These are phyloP conservation scores for Dovyalis caffra DNA, from an alignment of 345 rosid species.

Conservation along the genomic window DNA sequence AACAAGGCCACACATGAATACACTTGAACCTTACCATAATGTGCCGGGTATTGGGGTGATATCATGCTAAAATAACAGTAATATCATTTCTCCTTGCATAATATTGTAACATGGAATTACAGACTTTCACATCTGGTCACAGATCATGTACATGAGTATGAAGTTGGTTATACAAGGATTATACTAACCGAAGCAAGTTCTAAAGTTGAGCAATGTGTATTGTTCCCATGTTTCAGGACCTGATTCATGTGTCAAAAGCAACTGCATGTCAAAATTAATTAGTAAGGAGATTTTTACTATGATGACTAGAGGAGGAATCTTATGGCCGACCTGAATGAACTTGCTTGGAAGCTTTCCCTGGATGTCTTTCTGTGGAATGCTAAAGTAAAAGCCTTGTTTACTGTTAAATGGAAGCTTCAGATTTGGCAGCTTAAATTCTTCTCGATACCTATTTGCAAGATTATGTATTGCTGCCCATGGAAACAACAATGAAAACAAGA, in stretches of 20 bases:
- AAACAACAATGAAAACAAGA: slow-evolving; percentile 6
- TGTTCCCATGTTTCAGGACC: slow-evolving; percentile 91
- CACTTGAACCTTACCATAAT: not conserved
- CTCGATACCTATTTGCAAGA: slow-evolving; percentile 85
- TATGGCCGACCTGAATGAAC: slow-evolving; percentile 73
- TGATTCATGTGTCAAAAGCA: slow-evolving; percentile 36
- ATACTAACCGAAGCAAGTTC: slow-evolving; percentile 95
- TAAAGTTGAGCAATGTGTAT: slow-evolving; percentile 83
- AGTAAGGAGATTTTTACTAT: slow-evolving; percentile 8
- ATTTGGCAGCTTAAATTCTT: slow-evolving; percentile 81
- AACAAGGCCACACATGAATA: not conserved
- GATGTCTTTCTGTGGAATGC: slow-evolving; percentile 82
- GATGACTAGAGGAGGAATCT: slow-evolving; percentile 12
- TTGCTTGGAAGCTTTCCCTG: slow-evolving; percentile 88
- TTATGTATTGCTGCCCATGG: slow-evolving; percentile 73
- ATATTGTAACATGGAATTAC: not conserved
- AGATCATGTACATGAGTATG: slow-evolving; percentile 1
- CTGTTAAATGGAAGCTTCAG: slow-evolving; percentile 94
- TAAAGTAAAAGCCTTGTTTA: slow-evolving; percentile 94
- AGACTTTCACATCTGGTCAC: slow-evolving; percentile 2
- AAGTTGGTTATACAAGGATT: slow-evolving; percentile 5
- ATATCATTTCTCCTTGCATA: not conserved
- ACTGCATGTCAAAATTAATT: slow-evolving; percentile 19
- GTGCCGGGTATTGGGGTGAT: not conserved
- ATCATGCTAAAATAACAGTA: not conserved